Base-by-base conservation (phyloP, 805 yeast genomes). In the Lachancea meyersii region DNA sequence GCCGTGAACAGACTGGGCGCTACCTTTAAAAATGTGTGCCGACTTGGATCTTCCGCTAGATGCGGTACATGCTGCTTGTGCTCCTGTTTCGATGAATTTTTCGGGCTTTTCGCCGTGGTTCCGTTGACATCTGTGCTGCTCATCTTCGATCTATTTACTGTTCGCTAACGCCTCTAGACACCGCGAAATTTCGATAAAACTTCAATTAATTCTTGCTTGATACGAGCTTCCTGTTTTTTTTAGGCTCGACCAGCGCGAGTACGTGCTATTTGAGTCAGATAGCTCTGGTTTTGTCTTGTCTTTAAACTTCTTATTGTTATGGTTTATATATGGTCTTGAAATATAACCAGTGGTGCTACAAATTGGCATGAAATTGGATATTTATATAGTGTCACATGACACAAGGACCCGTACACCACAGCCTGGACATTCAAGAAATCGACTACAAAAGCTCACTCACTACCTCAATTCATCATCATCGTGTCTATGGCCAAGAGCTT, bases 1-100 rank as follows among this genome's bases (percentile, higher is more conserved):
- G 60, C 56, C 1, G 64, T 60, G 45, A 62, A 63, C 18, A 61
- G 46, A 39, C 47, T 57, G 5, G 67, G 63, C 6, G 63, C 46
- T 17, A 63, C 55, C 40, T 61, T 61, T 35, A 60, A 36, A 41
- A 52, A 58, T 36, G 41, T 48, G 19, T 48, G 32, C n/a, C 9
- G 37, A 16, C 14, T 18, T 17, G 16, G n/a, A 4, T 20, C 37
- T 24, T 18, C 23, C 8, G 21, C n/a, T 14, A 6, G 30, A 5
- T 5, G 22, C 14, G n/a, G 24, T 18, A 13, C 17, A 8, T 24
- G 3, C 17, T 19, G 23, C 18, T 18, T 20, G 17, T 26, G 5
- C 18, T 31, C 20, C 9, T 18, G 5, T 18, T 23, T 35, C 7
- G 6, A 4, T 26, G 28, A 4, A 10, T 26, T 5, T 26, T 26